Conservation (phyloP, 2,329 filamentous ascomycete species). For the Aotearoamyces nothofagi region DNA sequence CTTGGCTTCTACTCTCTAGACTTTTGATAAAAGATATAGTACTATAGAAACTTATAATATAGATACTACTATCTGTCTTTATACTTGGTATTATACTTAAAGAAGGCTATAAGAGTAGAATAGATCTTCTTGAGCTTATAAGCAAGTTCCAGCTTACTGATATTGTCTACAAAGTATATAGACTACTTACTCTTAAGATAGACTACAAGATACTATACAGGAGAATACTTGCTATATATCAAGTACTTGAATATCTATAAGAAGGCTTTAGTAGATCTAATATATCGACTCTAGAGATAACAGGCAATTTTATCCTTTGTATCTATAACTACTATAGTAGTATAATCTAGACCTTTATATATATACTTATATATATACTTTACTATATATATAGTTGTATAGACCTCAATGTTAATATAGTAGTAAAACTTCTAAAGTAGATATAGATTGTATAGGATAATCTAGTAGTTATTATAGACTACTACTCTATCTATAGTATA, state of each 20-base stretch:
- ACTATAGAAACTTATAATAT: conserved; percentile 3
- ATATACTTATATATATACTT: conserved; percentile 9
- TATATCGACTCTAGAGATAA: conserved; percentile 6
- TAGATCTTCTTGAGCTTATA: background rate
- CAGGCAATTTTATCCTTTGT: conserved; percentile 3
- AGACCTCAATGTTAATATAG: conserved; percentile 6
- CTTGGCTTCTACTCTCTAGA: no score
- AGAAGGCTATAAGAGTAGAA: conserved; percentile 5
- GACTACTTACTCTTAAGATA: conserved; percentile 2
- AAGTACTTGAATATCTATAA: conserved; percentile 5
- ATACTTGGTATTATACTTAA: conserved; percentile 3
- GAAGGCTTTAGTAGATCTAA: conserved; percentile 3
- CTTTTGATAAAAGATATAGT: no score
- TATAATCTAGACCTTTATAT: conserved; percentile 6
- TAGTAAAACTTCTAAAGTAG: conserved; percentile 4
- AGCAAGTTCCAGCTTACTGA: background rate
- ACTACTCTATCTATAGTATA: background rate
- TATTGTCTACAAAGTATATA: conserved; percentile 6
- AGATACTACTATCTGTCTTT: conserved; percentile 1
- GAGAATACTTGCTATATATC: conserved; percentile 4
- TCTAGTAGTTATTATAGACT: conserved; percentile 4
- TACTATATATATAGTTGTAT: conserved; percentile 2
- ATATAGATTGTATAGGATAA: conserved; percentile 5
- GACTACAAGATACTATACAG: conserved; percentile 3
- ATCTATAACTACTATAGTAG: background rate